Evolutionary conservation across 352 stramenopile species (phyloP).

Genomic region (Thraustochytrium striatum): DNA sequence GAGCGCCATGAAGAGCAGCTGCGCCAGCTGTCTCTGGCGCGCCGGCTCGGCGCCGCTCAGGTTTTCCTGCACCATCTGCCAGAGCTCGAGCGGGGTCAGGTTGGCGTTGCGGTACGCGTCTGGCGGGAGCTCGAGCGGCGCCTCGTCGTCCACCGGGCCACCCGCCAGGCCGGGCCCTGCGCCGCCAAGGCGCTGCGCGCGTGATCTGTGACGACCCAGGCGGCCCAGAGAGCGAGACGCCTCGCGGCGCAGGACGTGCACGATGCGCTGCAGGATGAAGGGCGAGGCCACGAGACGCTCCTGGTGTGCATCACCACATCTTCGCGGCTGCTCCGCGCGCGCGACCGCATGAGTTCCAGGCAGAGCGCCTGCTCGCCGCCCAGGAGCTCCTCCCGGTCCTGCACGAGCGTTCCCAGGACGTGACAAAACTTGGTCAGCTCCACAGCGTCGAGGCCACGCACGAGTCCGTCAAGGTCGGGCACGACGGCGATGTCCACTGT

Average conservation of each 20-base stretch:
- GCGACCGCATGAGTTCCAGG: constrained; percentile 79
- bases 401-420: constrained; percentile 88
- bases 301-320: constrained; percentile 82
- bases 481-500: constrained; percentile 61
- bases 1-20: background rate
- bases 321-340: constrained; percentile 67
- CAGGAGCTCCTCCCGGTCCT: constrained; percentile 88
- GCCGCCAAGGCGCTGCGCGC: background rate
- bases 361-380: constrained; percentile 86
- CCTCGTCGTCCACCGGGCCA: background rate
- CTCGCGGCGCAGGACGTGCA: constrained; percentile 26
- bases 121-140: constrained; percentile 26
- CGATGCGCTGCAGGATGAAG: constrained; percentile 66
- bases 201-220: background rate
- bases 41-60: background rate
- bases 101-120: constrained; percentile 51
- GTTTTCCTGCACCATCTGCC: background rate
- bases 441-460: constrained; percentile 77
- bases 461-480: constrained; percentile 80
- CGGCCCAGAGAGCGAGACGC: background rate
- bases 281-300: constrained; percentile 73
- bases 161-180: background rate
- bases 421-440: constrained; percentile 91
- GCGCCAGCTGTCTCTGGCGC: background rate
- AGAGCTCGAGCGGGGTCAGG: constrained; percentile 13